Percentiles rank a stretch among this genome's conserved stretches.
These are phyloP conservation scores for Hydnomerulius pinastri DNA, from an alignment of 768 basidiomycete species.

Conservation along the genomic window DNA sequence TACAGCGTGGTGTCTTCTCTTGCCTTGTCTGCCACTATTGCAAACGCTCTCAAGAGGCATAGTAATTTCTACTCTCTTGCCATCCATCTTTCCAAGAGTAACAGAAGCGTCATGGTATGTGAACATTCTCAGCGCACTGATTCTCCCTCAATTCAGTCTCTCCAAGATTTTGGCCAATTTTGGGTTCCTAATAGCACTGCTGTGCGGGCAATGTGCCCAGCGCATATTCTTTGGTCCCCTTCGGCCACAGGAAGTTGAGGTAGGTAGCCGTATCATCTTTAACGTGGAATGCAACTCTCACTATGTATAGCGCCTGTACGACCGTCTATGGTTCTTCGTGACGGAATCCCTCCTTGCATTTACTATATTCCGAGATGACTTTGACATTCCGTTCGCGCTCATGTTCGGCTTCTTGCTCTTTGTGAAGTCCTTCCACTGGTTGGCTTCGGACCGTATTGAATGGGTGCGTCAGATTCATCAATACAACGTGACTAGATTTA, in stretches of 20 bases:
- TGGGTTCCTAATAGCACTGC: constrained; percentile 71
- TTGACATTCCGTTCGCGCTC: constrained; percentile 87
- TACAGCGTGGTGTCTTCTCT: constrained; percentile 69
- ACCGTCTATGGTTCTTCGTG: constrained; percentile 95
- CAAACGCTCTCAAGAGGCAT: constrained; percentile 78
- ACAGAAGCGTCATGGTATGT: constrained; percentile 86
- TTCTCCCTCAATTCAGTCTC: constrained; percentile 3
- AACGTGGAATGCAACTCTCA: background rate
- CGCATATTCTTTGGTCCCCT: constrained; percentile 90
- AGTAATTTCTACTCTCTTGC: constrained; percentile 94
- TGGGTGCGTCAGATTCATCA: constrained; percentile 60
- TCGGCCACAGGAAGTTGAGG: constrained; percentile 89
- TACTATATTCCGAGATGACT: constrained; percentile 96
- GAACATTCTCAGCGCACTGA: background rate
- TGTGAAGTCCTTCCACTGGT: constrained; percentile 98
- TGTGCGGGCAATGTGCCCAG: constrained; percentile 78
- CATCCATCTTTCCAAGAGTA: constrained; percentile 91
- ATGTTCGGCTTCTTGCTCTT: constrained; percentile 96
- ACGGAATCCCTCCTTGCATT: constrained; percentile 96
- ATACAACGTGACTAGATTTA: background rate
- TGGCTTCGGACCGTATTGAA: constrained; percentile 93
- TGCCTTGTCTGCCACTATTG: constrained; percentile 71
- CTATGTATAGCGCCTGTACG: constrained; percentile 83
- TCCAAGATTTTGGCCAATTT: constrained; percentile 89
- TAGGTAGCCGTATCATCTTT: constrained; percentile 34